phyloP scores from a whole-genome alignment of 331 rosid species.

The Ulmus americana region DNA sequence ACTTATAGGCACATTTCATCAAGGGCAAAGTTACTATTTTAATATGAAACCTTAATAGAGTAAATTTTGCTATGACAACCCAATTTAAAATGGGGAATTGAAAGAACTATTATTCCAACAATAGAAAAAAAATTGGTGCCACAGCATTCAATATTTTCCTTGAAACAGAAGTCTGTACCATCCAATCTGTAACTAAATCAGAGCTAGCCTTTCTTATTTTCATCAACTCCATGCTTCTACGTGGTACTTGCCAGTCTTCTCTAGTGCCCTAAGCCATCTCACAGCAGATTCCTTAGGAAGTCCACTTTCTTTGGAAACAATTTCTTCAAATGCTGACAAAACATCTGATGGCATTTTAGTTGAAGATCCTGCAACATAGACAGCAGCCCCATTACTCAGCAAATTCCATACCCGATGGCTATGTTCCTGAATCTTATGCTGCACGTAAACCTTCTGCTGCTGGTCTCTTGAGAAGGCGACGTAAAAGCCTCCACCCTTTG shows the following conservation, averaged over 20 bases:
- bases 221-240: conserved; percentile 79
- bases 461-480: conserved; percentile 91
- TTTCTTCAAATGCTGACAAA: conserved; percentile 64
- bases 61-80: too few relatives aligned
- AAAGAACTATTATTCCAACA: too few relatives aligned
- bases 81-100: too few relatives aligned
- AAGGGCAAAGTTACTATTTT: too few relatives aligned
- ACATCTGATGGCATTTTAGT: conserved; percentile 93
- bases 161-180: not conserved
- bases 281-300: conserved; percentile 57
- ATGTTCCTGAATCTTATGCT: conserved; percentile 76
- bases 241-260: conserved; percentile 61
- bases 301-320: conserved; percentile 53
- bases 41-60: too few relatives aligned
- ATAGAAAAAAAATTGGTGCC: too few relatives aligned
- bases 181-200: not conserved
- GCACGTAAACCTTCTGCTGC: conserved; percentile 74
- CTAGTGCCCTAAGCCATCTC: conserved; percentile 67
- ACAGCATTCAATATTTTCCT: too few relatives aligned
- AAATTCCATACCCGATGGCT: conserved; percentile 65
- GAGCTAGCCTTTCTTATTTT: not conserved
- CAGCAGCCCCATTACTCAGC: conserved; percentile 60
- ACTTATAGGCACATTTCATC: too few relatives aligned
- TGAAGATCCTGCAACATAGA: conserved; percentile 85
- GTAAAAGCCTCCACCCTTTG: conserved; percentile 72